A percentile compares a stretch with the other conserved stretches of the same genome.
These are phyloP conservation scores for Planoprotostelium fungivorum DNA, from an alignment of 78 protist species.

Conservation along the genomic window DNA sequence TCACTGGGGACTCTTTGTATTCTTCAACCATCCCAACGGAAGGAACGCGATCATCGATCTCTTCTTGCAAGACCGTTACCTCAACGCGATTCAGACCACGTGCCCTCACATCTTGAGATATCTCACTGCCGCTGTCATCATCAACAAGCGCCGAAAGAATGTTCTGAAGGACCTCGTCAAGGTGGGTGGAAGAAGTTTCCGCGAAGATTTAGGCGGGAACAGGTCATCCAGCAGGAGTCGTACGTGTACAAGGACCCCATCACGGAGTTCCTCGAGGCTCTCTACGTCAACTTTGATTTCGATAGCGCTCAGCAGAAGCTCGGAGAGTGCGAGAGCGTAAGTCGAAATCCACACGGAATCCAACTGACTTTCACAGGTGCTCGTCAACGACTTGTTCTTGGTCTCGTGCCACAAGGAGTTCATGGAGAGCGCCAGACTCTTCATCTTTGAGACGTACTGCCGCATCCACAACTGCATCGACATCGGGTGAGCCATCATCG, in stretches of 20 bases:
- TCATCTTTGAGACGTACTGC: slow-evolving; percentile 90
- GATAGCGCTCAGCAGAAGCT: slow-evolving; percentile 80
- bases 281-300: slow-evolving; percentile 80
- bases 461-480: slow-evolving; percentile 80
- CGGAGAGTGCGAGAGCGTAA: slow-evolving; percentile 65
- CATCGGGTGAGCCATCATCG: slow-evolving; percentile 44
- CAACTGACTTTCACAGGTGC: slow-evolving; percentile 31
- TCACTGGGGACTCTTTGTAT: slow-evolving; percentile 83
- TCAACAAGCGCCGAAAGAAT: slow-evolving; percentile 52
- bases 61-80: slow-evolving; percentile 51
- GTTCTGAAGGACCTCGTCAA: slow-evolving; percentile 58
- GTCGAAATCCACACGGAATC: neutral
- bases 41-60: slow-evolving; percentile 69
- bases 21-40: slow-evolving; percentile 72
- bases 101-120: slow-evolving; percentile 87
- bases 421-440: slow-evolving; percentile 79
- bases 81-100: slow-evolving; percentile 16
- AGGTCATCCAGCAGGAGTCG: slow-evolving; percentile 65
- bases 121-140: slow-evolving; percentile 77
- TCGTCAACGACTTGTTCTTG: slow-evolving; percentile 79
- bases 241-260: slow-evolving; percentile 81
- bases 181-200: neutral
- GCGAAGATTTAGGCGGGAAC: neutral
- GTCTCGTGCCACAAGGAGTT: slow-evolving; percentile 51
- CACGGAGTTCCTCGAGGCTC: slow-evolving; percentile 68